These are phyloP conservation scores for Pythium phragmiticola DNA, from an alignment of 352 stramenopile species.

Conservation along the genomic window DNA sequence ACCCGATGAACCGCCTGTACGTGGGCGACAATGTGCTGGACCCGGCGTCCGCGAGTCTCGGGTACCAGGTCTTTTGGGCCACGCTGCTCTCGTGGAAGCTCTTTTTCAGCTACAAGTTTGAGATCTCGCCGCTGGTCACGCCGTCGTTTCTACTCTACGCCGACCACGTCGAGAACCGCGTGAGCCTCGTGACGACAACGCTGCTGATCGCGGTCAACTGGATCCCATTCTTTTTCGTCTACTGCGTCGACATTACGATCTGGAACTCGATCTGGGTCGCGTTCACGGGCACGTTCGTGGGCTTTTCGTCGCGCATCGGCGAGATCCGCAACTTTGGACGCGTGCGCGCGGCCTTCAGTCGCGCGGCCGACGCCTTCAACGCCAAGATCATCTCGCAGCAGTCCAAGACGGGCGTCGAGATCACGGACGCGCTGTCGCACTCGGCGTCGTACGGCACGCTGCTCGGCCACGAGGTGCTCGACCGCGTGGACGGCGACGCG, in stretches of 20 bases:
- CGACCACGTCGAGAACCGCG: conserved; percentile 91
- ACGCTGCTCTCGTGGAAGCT: conserved; percentile 96
- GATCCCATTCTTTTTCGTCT: conserved; percentile 97
- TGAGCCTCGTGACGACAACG: conserved; percentile 80
- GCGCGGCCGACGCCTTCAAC: conserved; percentile 85
- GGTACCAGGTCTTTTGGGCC: conserved; percentile 95
- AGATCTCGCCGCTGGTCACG: conserved; percentile 95
- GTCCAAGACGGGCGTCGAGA: conserved; percentile 68
- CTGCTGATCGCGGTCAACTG: conserved; percentile 95
- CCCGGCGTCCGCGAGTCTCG: conserved; percentile 84
- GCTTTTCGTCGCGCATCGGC: conserved; percentile 96
- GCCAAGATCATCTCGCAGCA: conserved; percentile 74
- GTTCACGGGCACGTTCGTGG: conserved; percentile 95
- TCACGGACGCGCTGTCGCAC: conserved; percentile 25
- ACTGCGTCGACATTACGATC: conserved; percentile 98
- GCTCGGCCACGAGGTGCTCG: conserved; percentile 34
- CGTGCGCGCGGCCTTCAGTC: conserved; percentile 85
- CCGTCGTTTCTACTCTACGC: conserved; percentile 95
- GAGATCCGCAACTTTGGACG: conserved; percentile 94
- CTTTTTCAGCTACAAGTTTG: conserved; percentile 98
- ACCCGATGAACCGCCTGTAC: conserved; percentile 96
- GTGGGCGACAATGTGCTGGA: conserved; percentile 96
- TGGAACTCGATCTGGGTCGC: conserved; percentile 98
- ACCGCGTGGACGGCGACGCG: conserved; percentile 26
- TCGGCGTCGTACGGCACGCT: conserved; percentile 34